Conservation (phyloP, 805 yeast species). For the Kurtzmaniella cleridarum region DNA sequence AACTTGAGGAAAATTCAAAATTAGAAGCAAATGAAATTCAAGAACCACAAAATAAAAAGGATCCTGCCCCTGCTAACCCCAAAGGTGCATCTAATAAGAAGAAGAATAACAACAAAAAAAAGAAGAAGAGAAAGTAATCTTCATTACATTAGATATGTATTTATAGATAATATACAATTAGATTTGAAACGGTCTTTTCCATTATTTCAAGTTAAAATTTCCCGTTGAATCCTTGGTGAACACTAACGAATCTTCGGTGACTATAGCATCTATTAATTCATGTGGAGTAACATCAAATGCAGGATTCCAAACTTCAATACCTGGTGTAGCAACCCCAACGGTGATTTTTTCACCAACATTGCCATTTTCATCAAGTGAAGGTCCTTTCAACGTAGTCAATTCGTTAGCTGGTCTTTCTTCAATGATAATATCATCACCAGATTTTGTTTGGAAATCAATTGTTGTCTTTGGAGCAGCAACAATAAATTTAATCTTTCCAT, state of each 20-base stretch:
- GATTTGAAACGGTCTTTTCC: not conserved
- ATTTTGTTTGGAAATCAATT: conserved; percentile 59
- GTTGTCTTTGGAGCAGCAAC: conserved; percentile 97
- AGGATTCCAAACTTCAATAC: conserved; percentile 90
- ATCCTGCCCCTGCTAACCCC: not conserved
- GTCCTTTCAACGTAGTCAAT: conserved; percentile 70
- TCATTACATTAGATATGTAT: not conserved
- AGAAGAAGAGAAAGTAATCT: conserved; percentile 10
- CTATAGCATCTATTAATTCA: conserved; percentile 76
- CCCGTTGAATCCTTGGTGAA: conserved; percentile 46
- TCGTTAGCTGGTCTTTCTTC: conserved; percentile 86
- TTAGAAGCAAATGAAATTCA: not conserved
- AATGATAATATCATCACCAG: conserved; percentile 74
- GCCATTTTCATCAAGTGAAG: conserved; percentile 20
- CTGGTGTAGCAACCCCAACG: conserved; percentile 80
- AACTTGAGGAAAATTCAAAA: conserved; percentile 1
- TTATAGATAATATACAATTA: not conserved
- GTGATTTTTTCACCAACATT: conserved; percentile 35
- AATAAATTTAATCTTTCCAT: conserved; percentile 65
- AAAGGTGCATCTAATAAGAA: conserved; percentile 1
- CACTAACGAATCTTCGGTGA: conserved; percentile 70
- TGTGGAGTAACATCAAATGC: conserved; percentile 93
- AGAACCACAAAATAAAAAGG: not conserved
- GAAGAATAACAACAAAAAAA: conserved; percentile 9
- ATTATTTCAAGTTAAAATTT: conserved; percentile 37